These are phyloP conservation scores for Blastocladiella britannica DNA, from an alignment of 192 early-diverging fungal species.

Conservation along the genomic window DNA sequence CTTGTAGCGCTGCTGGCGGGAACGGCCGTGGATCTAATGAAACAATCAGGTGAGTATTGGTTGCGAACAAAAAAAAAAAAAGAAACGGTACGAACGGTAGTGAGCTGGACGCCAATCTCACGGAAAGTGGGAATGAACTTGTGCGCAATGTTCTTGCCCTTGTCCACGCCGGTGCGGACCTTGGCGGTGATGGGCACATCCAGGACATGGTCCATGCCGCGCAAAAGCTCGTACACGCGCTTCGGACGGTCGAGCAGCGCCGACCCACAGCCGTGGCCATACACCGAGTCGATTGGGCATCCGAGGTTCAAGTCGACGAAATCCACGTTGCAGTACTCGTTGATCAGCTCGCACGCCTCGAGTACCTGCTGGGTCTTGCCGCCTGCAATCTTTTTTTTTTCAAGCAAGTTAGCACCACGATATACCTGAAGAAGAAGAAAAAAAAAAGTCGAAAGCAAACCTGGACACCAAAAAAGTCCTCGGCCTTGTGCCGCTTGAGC, in stretches of 20 bases:
- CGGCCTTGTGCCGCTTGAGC: slow-evolving; percentile 56
- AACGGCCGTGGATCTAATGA: slow-evolving; percentile 61
- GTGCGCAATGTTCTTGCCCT: slow-evolving; percentile 40
- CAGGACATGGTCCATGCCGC: slow-evolving; percentile 42
- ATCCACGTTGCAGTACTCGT: slow-evolving; percentile 47
- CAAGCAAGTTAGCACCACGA: too few species aligned
- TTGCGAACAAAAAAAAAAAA: too few species aligned
- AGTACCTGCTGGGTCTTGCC: slow-evolving; percentile 31
- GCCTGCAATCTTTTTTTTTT: slow-evolving; percentile 29
- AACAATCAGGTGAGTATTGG: neutral
- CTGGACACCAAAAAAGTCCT: slow-evolving; percentile 87
- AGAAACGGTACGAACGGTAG: slow-evolving; percentile 37
- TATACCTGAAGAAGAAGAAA: too few species aligned
- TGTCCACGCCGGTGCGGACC: slow-evolving; percentile 54
- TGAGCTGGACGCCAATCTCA: slow-evolving; percentile 33
- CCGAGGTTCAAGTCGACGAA: slow-evolving; percentile 95
- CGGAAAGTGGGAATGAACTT: slow-evolving; percentile 49
- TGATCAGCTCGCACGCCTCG: slow-evolving; percentile 45
- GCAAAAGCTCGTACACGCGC: slow-evolving; percentile 53
- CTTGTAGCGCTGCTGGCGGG: slow-evolving; percentile 78
- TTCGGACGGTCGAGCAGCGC: slow-evolving; percentile 47
- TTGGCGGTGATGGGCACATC: slow-evolving; percentile 79
- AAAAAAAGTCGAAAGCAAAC: too few species aligned
- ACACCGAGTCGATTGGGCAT: slow-evolving; percentile 81
- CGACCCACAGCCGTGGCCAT: slow-evolving; percentile 58